Evolutionary conservation across 805 yeast species (phyloP), one percentile per base, ranked within the genome.

Genomic region (Barnettozyma populi): DNA sequence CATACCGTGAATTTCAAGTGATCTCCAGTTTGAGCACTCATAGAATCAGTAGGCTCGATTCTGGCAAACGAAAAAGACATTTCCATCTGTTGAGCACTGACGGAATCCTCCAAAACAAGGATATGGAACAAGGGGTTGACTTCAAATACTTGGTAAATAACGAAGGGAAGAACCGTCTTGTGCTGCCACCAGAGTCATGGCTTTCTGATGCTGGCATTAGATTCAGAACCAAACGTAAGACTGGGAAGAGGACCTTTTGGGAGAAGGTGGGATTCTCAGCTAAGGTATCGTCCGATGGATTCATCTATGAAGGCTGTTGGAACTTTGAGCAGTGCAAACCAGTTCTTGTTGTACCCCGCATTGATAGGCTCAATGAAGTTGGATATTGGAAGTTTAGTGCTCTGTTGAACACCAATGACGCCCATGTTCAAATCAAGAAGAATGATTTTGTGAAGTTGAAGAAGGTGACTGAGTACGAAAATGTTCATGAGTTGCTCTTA

Each of bases 261-360:
- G 25, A 40, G 23, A 40, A 40, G 23, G 23, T 40, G 24, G 19
- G 41, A 24, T 24, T 23, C 41, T 5, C 14, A 14, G n/a, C 6
- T 8, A 40, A 40, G 16, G 21, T n/a, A n/a, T 10, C 9, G 8
- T 11, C 34, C 3, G 21, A 23, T 19, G 24, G 29, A 8, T 45
- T 45, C 18, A 35, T 18, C 3, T 36, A 41, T 41, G 18, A 27
- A 7, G 48, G 48, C 7, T 36, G 41, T 23, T 45, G 48, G 48
- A 27, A 14, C 7, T 45, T 45, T 41, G 48, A 45, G 40, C 32
- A 45, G 16, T 45, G 41, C 13, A 27, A 41, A 18, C 48, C 48
- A n/a, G 37, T 45, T 13, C 16, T 45, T 5, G 25, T 45, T 10
- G 31, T 45, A 13, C 48, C 48, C 13, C 34, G 25, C 2, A 19